Evolutionary conservation across 306 rosid species (phyloP).

Genomic region (Ceratonia siliqua): DNA sequence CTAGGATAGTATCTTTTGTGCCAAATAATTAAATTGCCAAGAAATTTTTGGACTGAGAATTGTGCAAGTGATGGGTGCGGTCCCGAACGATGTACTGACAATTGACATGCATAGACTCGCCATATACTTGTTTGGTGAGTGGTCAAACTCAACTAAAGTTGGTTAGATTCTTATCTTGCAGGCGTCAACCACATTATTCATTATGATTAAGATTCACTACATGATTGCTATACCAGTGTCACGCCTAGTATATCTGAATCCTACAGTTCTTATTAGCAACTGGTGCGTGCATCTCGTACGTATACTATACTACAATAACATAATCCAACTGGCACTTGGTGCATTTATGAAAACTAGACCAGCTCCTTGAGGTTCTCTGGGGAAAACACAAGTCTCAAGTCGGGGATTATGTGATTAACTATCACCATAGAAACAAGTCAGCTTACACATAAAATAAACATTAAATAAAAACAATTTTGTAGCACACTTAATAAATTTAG

Average conservation of each 20-base stretch:
- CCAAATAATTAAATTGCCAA: background rate
- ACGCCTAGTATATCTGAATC: background rate
- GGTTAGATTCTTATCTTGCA: background rate
- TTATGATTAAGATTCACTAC: background rate
- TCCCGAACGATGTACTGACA: background rate
- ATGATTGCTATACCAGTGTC: background rate
- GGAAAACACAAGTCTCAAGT: background rate
- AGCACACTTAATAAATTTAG: slow-evolving; percentile 25
- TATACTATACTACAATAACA: background rate
- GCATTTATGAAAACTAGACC: background rate
- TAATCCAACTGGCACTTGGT: background rate
- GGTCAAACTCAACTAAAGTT: too few relatives aligned
- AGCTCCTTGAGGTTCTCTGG: background rate
- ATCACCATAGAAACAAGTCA: slow-evolving; percentile 24
- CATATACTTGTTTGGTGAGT: background rate
- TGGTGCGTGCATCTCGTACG: background rate
- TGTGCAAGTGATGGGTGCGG: background rate
- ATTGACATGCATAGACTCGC: background rate
- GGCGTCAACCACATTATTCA: background rate
- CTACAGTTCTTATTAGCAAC: background rate
- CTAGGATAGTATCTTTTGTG: background rate
- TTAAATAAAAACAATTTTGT: slow-evolving; percentile 15
- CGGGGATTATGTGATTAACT: background rate
- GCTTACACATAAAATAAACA: slow-evolving; percentile 13
- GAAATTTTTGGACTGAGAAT: background rate